Percentiles rank a stretch among this genome's conserved stretches.
Evolutionary conservation across 805 yeast genomes (phyloP).

Genomic region (Yarrowia sp.): DNA sequence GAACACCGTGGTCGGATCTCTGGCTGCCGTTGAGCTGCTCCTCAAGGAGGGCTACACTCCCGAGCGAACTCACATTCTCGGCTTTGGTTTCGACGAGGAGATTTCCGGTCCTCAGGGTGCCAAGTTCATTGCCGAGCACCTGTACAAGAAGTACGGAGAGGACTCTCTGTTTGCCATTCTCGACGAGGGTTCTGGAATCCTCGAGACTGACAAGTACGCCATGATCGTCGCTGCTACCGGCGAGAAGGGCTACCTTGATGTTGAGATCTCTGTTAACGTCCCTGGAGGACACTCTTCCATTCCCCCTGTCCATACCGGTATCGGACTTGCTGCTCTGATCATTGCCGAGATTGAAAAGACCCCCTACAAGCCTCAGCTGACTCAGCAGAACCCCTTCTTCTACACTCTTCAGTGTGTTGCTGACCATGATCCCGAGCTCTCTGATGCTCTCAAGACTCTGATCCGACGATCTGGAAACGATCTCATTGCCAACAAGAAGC

Average conservation of each 20-base stretch:
- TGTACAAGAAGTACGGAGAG: constrained; percentile 56
- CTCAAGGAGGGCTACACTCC: constrained; percentile 54
- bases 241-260: constrained; percentile 60
- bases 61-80: constrained; percentile 59
- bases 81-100: constrained; percentile 83
- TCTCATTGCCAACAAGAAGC: constrained; percentile 32
- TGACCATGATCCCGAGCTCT: constrained; percentile 44
- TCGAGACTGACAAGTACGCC: constrained; percentile 51
- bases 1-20: constrained; percentile 59
- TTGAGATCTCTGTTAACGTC: constrained; percentile 50
- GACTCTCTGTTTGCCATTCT: constrained; percentile 60
- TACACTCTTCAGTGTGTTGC: constrained; percentile 62
- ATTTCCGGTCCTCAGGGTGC: constrained; percentile 67
- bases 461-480: constrained; percentile 28
- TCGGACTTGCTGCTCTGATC: constrained; percentile 68
- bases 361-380: constrained; percentile 50
- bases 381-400: constrained; percentile 59
- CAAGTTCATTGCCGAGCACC: constrained; percentile 44
- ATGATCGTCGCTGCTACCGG: constrained; percentile 50
- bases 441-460: constrained; percentile 32
- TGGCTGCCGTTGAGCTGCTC: constrained; percentile 64
- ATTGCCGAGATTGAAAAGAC: constrained; percentile 55
- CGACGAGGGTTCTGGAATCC: constrained; percentile 64
- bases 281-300: constrained; percentile 78
- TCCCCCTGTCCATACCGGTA: constrained; percentile 81